Base-by-base conservation (phyloP, 163 green algal species). In the Botryococcus braunii region DNA sequence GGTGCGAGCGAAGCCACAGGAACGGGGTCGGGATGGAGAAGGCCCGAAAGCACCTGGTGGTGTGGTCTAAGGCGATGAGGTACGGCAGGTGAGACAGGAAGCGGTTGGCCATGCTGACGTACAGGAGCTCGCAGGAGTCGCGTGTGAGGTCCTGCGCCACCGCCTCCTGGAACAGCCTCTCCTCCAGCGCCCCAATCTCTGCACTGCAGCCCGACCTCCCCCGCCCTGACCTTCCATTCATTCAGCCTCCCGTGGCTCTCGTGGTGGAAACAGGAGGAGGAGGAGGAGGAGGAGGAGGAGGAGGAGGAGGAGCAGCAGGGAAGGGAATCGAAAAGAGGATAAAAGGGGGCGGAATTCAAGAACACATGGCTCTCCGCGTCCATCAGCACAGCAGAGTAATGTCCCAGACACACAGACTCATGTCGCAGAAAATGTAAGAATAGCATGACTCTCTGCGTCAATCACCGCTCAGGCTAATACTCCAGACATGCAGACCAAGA, bases 41-140 rank as follows among this genome's bases (percentile, higher is more conserved):
- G n/a, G 43, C 43, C 13, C 13, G 13, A 52, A 17, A 13, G 43
- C 43, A 52, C 43, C 43, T 13, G 43, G 32, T 65, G 5, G 21
- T 37, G 11, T 78, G 67, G 52, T 86, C 80, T 27, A 85, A 63
- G 1, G 66, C 64, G 1, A 86, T 69, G 49, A 85, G 65, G 58
- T 86, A 86, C 31, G 80, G 80, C 55, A 86, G 61, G 62, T 86
- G 79, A 1, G 77, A 57, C 7, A 86, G 71, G 57, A 75, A 69
- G 4, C 48, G 59, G 67, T 86, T 86, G 66, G 37, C 62, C 34
- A 70, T 72, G 59, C 75, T 79, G 35, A 86, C 62, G 65, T 82
- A 74, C 35, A 86, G 39, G 36, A 86, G 62, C 62, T 86, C 76
- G n/a, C n/a, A n/a, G 2, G 38, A 58, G 59, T 47, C 48, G 23